Evolutionary conservation across 768 basidiomycete species (phyloP).

Genomic region (Lactifluus piperatus): DNA sequence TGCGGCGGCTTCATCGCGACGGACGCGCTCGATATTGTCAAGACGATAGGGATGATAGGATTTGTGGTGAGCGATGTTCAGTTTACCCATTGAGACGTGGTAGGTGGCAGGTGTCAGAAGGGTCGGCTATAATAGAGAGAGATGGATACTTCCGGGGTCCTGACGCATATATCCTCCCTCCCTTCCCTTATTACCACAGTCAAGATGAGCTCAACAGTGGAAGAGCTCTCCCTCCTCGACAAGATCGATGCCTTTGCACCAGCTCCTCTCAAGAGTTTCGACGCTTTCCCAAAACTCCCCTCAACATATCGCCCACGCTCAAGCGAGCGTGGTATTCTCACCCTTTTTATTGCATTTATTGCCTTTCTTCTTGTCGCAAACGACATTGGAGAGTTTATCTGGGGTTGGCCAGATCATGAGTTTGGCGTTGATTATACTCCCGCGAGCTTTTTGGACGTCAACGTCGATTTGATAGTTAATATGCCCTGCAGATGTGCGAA

Average conservation of each 20-base stretch:
- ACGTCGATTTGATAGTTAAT: constrained; percentile 87
- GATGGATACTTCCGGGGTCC: not conserved
- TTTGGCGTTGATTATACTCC: constrained; percentile 75
- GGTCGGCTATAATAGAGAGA: rapidly evolving
- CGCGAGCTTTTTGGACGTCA: constrained; percentile 63
- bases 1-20: constrained; percentile 78
- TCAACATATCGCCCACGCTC: constrained; percentile 29
- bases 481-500: constrained; percentile 88
- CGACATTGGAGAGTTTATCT: constrained; percentile 85
- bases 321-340: constrained; percentile 27
- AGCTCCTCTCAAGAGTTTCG: constrained; percentile 28
- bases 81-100: constrained; percentile 73
- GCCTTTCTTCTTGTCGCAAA: constrained; percentile 74
- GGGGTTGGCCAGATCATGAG: constrained; percentile 87
- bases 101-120: constrained; percentile 10
- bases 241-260: constrained; percentile 25
- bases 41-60: constrained; percentile 81
- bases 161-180: not conserved
- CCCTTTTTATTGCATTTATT: constrained; percentile 53
- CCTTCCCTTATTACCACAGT: constrained; percentile 33
- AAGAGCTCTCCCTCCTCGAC: constrained; percentile 19
- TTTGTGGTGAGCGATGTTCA: constrained; percentile 88
- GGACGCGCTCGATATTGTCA: constrained; percentile 77
- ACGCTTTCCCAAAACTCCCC: constrained; percentile 34
- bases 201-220: constrained; percentile 31